Base-by-base conservation (phyloP, 2,329 filamentous ascomycete genomes). In the Cladosporium sp. region DNA sequence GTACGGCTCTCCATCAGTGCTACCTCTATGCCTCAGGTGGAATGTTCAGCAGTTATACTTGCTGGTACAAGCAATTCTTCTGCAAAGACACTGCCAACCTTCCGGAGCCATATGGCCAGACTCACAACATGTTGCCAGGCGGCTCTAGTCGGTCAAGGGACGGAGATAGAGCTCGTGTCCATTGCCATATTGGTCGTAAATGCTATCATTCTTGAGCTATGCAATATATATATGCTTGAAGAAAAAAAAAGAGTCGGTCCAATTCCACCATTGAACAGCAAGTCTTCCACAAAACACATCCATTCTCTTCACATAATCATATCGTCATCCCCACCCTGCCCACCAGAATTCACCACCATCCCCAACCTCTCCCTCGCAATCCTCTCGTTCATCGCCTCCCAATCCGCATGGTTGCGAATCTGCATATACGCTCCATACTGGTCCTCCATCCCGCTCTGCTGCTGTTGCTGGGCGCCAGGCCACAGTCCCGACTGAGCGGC, bases 361-460 rank as follows among this genome's bases (percentile, higher is more conserved):
- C 65, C 65, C 52, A 68, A 62, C 41, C 57, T 64, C 30, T 66
- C 60, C 63, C 62, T 66, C 18, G 63, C 65, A 41, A 67, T 65
- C 47, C 65, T 61, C 52, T 71, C 68, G 26, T 79, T 81, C 77
- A 81, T 77, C 34, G 79, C 75, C 69, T 83, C 80, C 81, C 84
- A 83, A 38, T 82, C 79, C 66, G 85, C 85, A 67, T 81, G 79
- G 66, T 84, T 82, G 49, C 81, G 77, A 7, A 80, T 79, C 68
- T 86, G 84, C 72, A 87, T 84, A 70, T 84, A 87, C 26, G 85
- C 83, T 0, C 88, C 89, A 70, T 91, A 91, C 75, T 89, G 87
- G 69, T 89, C 84, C 73, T 90, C 88, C 88, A 91, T 90, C 32
- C 85, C 76, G 75, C 75, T 28, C 75, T 74, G 21, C 58, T 85